phyloP scores from a whole-genome alignment of 2,329 filamentous ascomycete genomes.

The Fusarium camptoceras region DNA sequence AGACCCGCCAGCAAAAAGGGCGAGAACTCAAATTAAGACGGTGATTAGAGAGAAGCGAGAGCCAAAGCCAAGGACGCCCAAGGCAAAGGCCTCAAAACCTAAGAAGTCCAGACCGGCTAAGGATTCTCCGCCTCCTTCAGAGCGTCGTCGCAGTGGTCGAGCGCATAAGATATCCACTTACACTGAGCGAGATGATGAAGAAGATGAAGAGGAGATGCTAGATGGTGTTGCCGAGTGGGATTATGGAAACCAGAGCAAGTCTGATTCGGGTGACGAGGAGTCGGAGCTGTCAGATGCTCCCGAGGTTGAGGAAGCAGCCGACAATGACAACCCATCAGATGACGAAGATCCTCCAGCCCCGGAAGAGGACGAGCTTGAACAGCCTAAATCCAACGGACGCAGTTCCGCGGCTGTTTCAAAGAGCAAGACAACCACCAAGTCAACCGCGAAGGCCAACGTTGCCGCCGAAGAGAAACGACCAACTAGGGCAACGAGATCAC shows the following conservation, averaged over 20 bases:
- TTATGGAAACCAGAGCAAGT: conserved; percentile 53
- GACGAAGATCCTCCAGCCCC: conserved; percentile 31
- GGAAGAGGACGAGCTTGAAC: conserved; percentile 36
- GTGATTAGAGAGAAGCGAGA: conserved; percentile 53
- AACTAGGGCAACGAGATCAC: conserved; percentile 44
- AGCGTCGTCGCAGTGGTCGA: conserved; percentile 69
- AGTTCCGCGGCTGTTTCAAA: conserved; percentile 37
- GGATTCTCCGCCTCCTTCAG: conserved; percentile 53
- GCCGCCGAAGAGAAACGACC: conserved; percentile 37
- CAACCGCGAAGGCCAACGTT: conserved; percentile 44
- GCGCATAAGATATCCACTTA: conserved; percentile 62
- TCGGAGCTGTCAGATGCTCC: conserved; percentile 43
- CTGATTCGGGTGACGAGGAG: conserved; percentile 25
- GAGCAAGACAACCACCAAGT: conserved; percentile 40
- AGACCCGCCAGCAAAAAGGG: conserved; percentile 57
- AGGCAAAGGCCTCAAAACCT: conserved; percentile 50
- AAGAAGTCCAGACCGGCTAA: conserved; percentile 48
- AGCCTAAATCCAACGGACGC: conserved; percentile 45
- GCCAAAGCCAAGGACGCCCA: conserved; percentile 51
- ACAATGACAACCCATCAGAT: conserved; percentile 27
- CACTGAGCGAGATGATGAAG: conserved; percentile 67
- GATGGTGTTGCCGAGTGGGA: conserved; percentile 70
- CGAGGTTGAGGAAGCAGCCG: conserved; percentile 23
- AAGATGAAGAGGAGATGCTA: conserved; percentile 72
- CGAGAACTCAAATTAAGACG: conserved; percentile 53